Evolutionary conservation across 345 rosid genomes (phyloP).

Genomic region (Salix dunnii): DNA sequence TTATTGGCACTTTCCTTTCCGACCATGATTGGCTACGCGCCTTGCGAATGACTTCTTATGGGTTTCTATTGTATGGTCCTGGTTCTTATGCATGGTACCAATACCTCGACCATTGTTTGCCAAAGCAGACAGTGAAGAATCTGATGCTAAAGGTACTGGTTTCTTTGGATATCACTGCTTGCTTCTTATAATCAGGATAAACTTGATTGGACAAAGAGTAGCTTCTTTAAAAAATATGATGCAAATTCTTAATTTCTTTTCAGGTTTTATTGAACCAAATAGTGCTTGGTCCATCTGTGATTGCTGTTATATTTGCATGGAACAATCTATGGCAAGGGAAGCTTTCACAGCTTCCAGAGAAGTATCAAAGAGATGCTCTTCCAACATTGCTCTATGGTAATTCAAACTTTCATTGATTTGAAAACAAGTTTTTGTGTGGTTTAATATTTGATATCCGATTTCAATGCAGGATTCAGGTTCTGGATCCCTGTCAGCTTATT

Average conservation of each 20-base stretch:
- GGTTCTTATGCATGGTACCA: slow-evolving; percentile 89
- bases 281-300: slow-evolving; percentile 85
- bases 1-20: slow-evolving; percentile 35
- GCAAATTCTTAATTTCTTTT: slow-evolving; percentile 1
- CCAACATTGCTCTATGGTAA: slow-evolving; percentile 75
- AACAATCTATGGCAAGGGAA: slow-evolving; percentile 86
- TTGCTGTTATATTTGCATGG: slow-evolving; percentile 88
- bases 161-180: slow-evolving; percentile 2
- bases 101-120: slow-evolving; percentile 66
- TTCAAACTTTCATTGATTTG: slow-evolving; percentile 16
- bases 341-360: slow-evolving; percentile 62
- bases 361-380: slow-evolving; percentile 76
- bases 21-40: slow-evolving; percentile 88
- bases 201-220: slow-evolving; percentile 7
- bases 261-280: slow-evolving; percentile 87
- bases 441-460: slow-evolving; percentile 12
- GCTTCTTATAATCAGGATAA: background rate
- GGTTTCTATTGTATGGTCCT: slow-evolving; percentile 85
- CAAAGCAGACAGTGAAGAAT: slow-evolving; percentile 60
- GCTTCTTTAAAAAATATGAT: background rate
- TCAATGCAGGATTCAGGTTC: slow-evolving; percentile 77
- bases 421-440: background rate
- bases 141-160: slow-evolving; percentile 60
- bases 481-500: slow-evolving; percentile 91
- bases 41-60: slow-evolving; percentile 83